phyloP scores from a whole-genome alignment of 2,329 filamentous ascomycete species.

The Cladophialophora carrionii region DNA sequence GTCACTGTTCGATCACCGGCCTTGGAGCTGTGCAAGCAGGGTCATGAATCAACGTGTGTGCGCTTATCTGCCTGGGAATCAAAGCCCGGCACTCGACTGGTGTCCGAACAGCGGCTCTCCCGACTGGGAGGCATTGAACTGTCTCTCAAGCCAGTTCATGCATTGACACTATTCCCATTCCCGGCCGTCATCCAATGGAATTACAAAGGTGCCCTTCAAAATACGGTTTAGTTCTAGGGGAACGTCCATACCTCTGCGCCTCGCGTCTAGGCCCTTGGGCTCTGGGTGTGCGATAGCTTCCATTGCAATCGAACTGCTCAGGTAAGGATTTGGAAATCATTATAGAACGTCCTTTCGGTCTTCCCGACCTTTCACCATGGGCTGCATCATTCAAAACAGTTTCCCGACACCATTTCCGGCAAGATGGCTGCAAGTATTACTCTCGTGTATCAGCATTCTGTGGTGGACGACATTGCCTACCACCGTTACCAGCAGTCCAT shows the following conservation, averaged over 20 bases:
- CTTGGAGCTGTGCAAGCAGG: background rate
- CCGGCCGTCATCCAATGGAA: background rate
- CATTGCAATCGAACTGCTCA: slow-evolving; percentile 30
- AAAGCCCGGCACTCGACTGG: background rate
- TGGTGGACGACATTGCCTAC: slow-evolving; percentile 12
- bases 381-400: slow-evolving; percentile 21
- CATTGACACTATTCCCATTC: background rate
- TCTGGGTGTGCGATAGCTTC: slow-evolving; percentile 21
- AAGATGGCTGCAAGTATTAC: slow-evolving; percentile 24
- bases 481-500: slow-evolving; percentile 21
- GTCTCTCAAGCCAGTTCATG: background rate
- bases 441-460: slow-evolving; percentile 22
- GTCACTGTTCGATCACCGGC: background rate
- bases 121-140: background rate
- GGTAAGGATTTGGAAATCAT: slow-evolving; percentile 31
- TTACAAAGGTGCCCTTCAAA: slow-evolving; percentile 22
- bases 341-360: slow-evolving; percentile 30
- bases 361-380: slow-evolving; percentile 28
- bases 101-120: background rate
- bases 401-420: slow-evolving; percentile 8
- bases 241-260: slow-evolving; percentile 14
- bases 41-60: background rate
- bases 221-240: slow-evolving; percentile 24
- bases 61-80: slow-evolving; percentile 2
- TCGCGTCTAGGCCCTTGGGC: slow-evolving; percentile 13